Evolutionary conservation across 176 grass and related monocot species (phyloP).

Genomic region (Aegilops tauschii): DNA sequence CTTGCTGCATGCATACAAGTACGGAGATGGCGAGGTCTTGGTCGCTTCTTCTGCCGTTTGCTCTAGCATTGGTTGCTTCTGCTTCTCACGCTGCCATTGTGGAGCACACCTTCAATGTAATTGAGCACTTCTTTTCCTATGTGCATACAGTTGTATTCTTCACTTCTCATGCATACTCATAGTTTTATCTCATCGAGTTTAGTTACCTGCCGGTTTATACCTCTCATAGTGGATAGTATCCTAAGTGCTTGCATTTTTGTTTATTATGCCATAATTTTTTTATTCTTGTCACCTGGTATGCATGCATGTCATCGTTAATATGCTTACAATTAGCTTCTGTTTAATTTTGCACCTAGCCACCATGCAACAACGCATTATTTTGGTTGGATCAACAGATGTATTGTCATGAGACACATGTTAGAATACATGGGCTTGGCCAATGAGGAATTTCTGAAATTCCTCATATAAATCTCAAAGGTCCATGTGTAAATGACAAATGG

Average conservation of each 20-base stretch:
- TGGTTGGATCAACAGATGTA: background rate
- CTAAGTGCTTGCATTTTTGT: no score
- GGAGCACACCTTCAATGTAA: conserved; percentile 39
- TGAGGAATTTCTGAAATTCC: no score
- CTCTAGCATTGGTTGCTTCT: background rate
- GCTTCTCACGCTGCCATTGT: background rate
- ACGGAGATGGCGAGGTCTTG: background rate
- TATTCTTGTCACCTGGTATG: background rate
- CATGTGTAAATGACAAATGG: no score
- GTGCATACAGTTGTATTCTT: background rate
- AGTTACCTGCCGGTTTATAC: background rate
- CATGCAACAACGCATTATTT: background rate
- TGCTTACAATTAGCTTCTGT: background rate
- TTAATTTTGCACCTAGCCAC: background rate
- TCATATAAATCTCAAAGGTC: no score
- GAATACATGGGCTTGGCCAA: no score
- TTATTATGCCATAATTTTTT: no score
- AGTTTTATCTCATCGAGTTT: background rate
- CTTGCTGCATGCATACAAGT: background rate
- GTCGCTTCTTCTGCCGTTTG: background rate
- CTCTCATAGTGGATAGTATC: no score
- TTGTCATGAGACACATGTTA: background rate
- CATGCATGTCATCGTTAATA: background rate
- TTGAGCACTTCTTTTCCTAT: background rate
- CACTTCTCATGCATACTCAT: background rate